Evolutionary conservation across 768 basidiomycete species (phyloP), one percentile per base, ranked within the genome.

Genomic region (Mycena maculata): DNA sequence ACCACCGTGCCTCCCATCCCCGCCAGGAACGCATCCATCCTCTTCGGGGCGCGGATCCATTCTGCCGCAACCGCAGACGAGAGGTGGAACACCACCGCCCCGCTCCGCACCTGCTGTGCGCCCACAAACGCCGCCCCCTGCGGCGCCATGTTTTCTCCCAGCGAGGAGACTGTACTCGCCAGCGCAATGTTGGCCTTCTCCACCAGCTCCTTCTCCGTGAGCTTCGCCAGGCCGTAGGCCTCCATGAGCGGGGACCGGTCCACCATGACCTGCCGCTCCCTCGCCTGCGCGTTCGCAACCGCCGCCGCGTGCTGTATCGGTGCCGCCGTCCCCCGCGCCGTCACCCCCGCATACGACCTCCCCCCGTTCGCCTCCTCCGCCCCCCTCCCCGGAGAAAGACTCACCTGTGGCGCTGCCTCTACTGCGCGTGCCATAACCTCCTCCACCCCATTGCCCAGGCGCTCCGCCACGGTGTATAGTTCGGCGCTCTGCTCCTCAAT

Each of bases 51-150:
- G n/a, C n/a, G 20, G 2, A 76, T 56, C 76, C 77, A 77, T 4
- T 39, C 18, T 4, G 67, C 71, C 3, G 67, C 66, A 9, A 56
- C 45, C 13, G 31, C 48, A 0, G 62, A 39, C 30, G 65, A 62
- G 0, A 76, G 33, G 20, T 73, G 61, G 10, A 70, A 59, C 4
- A 73, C 18, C 0, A 76, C 38, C 0, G 67, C 66, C 12, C 73
- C 69, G 18, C 66, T 68, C 7, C 48, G 27, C 12, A 74, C 44
- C 7, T 50, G 36, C 20, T 42, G 54, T 4, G 70, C 75, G 2
- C 59, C 65, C 7, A 73, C 47, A 25, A 75, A 65, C 38, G 48
- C 15, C 25, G n/a, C n/a, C n/a, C n/a, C n/a, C n/a, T n/a, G n/a
- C n/a, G n/a, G n/a, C n/a, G n/a, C n/a, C n/a, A n/a, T 44, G 30